These are phyloP conservation scores for Nidularia pulvinata DNA, from an alignment of 768 basidiomycete genomes.

Conservation along the genomic window DNA sequence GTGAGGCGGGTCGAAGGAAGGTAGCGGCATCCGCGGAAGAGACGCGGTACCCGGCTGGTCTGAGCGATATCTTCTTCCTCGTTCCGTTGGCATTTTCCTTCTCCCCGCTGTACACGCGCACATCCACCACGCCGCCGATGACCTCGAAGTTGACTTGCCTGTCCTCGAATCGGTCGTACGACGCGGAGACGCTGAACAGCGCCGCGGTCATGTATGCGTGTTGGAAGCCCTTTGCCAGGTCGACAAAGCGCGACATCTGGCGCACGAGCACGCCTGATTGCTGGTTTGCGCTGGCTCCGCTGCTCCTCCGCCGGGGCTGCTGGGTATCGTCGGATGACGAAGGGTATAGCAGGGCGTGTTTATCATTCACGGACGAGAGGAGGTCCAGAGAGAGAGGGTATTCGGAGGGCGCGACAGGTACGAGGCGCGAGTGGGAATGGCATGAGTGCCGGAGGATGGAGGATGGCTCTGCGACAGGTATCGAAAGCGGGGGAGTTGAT, in stretches of 20 bases:
- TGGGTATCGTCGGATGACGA: background rate
- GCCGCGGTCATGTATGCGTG: slow-evolving; percentile 56
- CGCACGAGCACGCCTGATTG: slow-evolving; percentile 16
- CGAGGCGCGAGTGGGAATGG: slow-evolving; percentile 29
- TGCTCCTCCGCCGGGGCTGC: slow-evolving; percentile 13
- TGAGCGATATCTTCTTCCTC: slow-evolving; percentile 11
- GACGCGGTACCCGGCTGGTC: slow-evolving; percentile 42
- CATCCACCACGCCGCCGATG: slow-evolving; percentile 3
- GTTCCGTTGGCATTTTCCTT: slow-evolving; percentile 1
- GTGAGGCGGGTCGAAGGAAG: slow-evolving; percentile 27
- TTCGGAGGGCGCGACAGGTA: slow-evolving; percentile 31
- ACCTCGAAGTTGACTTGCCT: slow-evolving; percentile 6
- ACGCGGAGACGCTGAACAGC: slow-evolving; percentile 36
- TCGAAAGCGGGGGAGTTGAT: slow-evolving; percentile 2
- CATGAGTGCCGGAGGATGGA: slow-evolving; percentile 26
- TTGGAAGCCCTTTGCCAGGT: slow-evolving; percentile 57
- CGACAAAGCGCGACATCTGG: slow-evolving; percentile 37
- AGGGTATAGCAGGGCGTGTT: slow-evolving; percentile 1
- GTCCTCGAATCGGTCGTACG: slow-evolving; percentile 22
- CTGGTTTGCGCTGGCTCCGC: slow-evolving; percentile 13
- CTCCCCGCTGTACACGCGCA: background rate
- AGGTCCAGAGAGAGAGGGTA: slow-evolving; percentile 25
- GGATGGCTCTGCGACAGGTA: slow-evolving; percentile 5
- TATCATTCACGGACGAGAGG: background rate
- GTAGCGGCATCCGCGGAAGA: slow-evolving; percentile 36